These are phyloP conservation scores for Byssoonygena ceratinophila DNA, from an alignment of 2,329 filamentous ascomycete species.

Conservation along the genomic window DNA sequence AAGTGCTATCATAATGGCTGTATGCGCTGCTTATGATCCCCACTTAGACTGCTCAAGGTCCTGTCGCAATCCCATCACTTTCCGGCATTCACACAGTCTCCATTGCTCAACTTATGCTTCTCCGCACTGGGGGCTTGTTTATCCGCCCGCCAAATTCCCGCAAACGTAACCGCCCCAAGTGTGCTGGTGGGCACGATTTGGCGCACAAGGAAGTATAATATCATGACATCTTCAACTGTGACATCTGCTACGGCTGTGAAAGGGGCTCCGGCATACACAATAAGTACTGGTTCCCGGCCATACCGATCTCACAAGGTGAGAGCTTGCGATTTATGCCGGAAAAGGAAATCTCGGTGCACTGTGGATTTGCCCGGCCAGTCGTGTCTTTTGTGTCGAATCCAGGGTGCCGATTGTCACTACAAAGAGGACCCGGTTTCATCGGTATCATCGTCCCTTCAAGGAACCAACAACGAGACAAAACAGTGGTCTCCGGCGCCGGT, in stretches of 20 bases:
- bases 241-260: conserved; percentile 6
- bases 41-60: background rate
- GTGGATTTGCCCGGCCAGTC: conserved; percentile 44
- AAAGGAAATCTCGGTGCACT: conserved; percentile 52
- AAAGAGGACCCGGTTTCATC: conserved; percentile 33
- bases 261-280: conserved; percentile 12
- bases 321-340: conserved; percentile 50
- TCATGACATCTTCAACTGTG: conserved; percentile 9
- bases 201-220: background rate
- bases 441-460: conserved; percentile 19
- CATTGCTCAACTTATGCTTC: conserved; percentile 2
- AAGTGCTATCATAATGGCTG: conserved; percentile 4
- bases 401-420: conserved; percentile 48
- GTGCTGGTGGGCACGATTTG: background rate
- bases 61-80: background rate
- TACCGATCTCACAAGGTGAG: conserved; percentile 53
- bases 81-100: background rate
- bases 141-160: background rate
- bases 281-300: conserved; percentile 41
- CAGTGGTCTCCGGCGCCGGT: conserved; percentile 13
- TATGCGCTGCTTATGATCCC: background rate
- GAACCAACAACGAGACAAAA: conserved; percentile 4
- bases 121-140: conserved; percentile 2
- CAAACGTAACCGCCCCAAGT: background rate
- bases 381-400: conserved; percentile 50